Conservation (phyloP, 139 green algal genomes). For the Auxenochlorella protothecoides region DNA sequence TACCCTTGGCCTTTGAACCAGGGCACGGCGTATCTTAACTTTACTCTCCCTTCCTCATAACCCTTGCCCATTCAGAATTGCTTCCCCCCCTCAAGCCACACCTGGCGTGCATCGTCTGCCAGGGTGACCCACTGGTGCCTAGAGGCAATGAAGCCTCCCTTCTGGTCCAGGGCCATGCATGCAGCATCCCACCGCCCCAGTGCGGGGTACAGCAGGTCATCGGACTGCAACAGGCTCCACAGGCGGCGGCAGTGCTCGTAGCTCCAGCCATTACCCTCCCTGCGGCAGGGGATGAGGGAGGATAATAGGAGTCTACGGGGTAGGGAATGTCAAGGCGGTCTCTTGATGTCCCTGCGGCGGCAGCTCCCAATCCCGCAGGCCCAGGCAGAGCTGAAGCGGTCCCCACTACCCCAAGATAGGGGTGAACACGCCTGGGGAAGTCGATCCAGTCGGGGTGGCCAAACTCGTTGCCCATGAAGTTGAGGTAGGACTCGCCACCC, state of each 20-base stretch:
- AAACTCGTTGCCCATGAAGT: conserved; percentile 95
- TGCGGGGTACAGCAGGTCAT: conserved; percentile 76
- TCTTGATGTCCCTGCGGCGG: too few species aligned
- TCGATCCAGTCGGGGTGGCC: conserved; percentile 97
- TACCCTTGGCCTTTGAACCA: conserved; percentile 7
- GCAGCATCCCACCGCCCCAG: conserved; percentile 51
- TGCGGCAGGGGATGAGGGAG: background rate
- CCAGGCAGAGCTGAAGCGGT: too few species aligned
- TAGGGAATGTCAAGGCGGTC: too few species aligned
- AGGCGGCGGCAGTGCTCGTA: conserved; percentile 74
- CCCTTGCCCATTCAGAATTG: too few species aligned
- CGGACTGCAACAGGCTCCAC: conserved; percentile 52
- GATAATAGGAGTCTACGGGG: too few species aligned
- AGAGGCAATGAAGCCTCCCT: conserved; percentile 40
- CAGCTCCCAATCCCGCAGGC: too few species aligned
- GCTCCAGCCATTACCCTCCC: conserved; percentile 90
- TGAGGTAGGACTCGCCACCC: conserved; percentile 74
- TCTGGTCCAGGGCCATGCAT: conserved; percentile 62
- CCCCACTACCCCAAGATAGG: too few species aligned
- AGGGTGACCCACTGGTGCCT: conserved; percentile 64
- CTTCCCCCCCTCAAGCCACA: too few species aligned
- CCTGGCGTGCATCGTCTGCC: conserved; percentile 57
- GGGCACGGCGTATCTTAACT: too few species aligned
- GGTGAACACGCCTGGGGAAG: conserved; percentile 42
- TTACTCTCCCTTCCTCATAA: too few species aligned